Conservation (phyloP, 2,329 filamentous ascomycete species). For the Orbilia oligospora region DNA sequence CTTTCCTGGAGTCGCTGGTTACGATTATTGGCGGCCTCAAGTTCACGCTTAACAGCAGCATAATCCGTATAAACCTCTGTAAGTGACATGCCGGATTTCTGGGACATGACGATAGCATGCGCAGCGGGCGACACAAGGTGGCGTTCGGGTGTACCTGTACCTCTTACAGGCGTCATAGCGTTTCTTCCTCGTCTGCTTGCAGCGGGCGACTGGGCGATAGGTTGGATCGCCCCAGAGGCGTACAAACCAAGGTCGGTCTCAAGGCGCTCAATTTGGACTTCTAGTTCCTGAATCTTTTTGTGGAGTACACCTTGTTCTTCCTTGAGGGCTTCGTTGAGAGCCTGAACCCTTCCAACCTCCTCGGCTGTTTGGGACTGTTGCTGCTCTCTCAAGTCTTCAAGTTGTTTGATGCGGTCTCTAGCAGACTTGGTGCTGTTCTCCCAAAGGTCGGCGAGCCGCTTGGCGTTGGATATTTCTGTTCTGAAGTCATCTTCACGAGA, state of each 20-base stretch:
- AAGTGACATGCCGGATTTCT: constrained; percentile 66
- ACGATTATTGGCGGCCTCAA: constrained; percentile 80
- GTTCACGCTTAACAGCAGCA: constrained; percentile 74
- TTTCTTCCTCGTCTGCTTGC: constrained; percentile 70
- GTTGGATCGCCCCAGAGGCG: constrained; percentile 66
- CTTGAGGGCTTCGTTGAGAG: constrained; percentile 73
- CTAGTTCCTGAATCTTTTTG: constrained; percentile 75
- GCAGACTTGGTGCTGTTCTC: constrained; percentile 80
- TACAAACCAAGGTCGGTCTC: constrained; percentile 71
- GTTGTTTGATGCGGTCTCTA: constrained; percentile 74
- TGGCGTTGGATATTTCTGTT: constrained; percentile 85
- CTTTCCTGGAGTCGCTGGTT: constrained; percentile 81
- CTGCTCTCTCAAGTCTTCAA: constrained; percentile 66
- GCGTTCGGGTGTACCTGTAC: constrained; percentile 71
- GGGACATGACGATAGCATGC: constrained; percentile 63
- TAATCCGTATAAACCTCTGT: constrained; percentile 77
- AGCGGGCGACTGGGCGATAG: constrained; percentile 70
- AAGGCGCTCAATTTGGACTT: constrained; percentile 75
- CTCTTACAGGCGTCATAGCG: constrained; percentile 71
- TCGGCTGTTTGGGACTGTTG: constrained; percentile 74
- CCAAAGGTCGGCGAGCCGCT: constrained; percentile 85
- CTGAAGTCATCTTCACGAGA: constrained; percentile 88
- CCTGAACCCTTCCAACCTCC: constrained; percentile 71
- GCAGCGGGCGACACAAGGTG: constrained; percentile 71
- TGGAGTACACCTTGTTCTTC: constrained; percentile 76